Conservation (phyloP, 306 rosid species). For the Fragaria iinumae region DNA sequence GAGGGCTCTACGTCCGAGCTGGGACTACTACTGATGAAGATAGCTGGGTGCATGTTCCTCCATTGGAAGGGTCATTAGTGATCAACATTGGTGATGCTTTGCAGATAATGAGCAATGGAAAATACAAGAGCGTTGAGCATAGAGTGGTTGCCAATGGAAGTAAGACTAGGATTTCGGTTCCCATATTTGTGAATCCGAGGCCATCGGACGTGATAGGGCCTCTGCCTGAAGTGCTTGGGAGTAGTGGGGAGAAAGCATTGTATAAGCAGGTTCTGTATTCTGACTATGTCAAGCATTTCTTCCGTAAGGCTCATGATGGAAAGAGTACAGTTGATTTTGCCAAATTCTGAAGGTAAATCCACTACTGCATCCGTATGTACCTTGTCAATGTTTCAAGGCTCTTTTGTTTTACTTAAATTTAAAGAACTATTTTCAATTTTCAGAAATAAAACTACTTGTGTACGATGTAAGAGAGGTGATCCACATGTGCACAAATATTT, state of each 20-base stretch:
- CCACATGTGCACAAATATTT: too few species aligned
- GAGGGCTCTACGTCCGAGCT: slow-evolving; percentile 46
- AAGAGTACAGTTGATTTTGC: slow-evolving; percentile 54
- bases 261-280: slow-evolving; percentile 49
- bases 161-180: slow-evolving; percentile 46
- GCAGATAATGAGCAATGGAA: slow-evolving; percentile 63
- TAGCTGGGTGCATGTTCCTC: slow-evolving; percentile 52
- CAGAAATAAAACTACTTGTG: too few species aligned
- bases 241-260: slow-evolving; percentile 35
- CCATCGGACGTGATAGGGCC: slow-evolving; percentile 40
- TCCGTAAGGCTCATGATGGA: slow-evolving; percentile 55
- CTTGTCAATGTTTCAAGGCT: background rate
- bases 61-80: slow-evolving; percentile 43
- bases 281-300: slow-evolving; percentile 58
- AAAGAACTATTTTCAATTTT: too few species aligned
- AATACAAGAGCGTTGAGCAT: slow-evolving; percentile 61
- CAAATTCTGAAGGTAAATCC: slow-evolving; percentile 21
- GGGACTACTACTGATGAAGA: background rate
- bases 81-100: slow-evolving; percentile 61
- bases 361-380: background rate
- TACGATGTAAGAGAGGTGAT: background rate
- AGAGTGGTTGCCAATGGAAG: slow-evolving; percentile 46
- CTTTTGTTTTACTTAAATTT: too few species aligned
- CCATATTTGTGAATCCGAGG: slow-evolving; percentile 56
- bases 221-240: slow-evolving; percentile 38